Evolutionary conservation across 208 protist species (phyloP).

Genomic region (Acanthamoeba rhysodes): DNA sequence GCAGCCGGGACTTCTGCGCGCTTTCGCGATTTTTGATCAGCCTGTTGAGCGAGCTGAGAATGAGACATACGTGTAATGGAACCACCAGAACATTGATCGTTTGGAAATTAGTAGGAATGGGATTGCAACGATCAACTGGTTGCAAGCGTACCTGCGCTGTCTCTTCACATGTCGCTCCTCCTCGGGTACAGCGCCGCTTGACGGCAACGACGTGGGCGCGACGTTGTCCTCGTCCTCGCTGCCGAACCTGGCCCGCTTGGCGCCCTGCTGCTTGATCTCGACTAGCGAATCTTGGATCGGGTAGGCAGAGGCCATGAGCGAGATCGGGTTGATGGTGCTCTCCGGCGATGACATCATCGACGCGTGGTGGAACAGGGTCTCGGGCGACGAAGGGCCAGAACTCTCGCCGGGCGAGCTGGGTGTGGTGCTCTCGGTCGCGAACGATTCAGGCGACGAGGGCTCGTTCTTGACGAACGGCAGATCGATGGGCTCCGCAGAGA

Average conservation of each 20-base stretch:
- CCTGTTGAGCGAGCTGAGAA: constrained; percentile 58
- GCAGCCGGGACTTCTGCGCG: constrained; percentile 87
- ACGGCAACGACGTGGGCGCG: background rate
- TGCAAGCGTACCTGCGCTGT: constrained; percentile 30
- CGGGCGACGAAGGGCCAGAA: constrained; percentile 25
- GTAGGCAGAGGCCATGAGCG: background rate
- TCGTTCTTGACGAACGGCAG: constrained; percentile 31
- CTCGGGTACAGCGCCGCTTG: background rate
- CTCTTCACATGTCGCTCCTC: constrained; percentile 23
- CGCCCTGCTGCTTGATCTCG: background rate
- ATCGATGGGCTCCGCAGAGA: background rate
- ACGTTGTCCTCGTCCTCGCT: background rate
- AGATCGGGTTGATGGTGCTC: background rate
- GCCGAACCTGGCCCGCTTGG: background rate
- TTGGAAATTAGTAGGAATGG: background rate
- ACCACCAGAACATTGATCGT: background rate
- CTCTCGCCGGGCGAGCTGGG: constrained; percentile 43
- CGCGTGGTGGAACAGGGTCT: background rate
- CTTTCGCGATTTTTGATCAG: constrained; percentile 88
- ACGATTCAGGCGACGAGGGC: constrained; percentile 16
- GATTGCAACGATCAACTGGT: background rate
- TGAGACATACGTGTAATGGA: background rate
- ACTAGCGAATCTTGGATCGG: background rate
- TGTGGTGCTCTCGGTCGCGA: background rate
- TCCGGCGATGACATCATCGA: background rate